These are phyloP conservation scores for Fimicolochytrium jonesii DNA, from an alignment of 192 early-diverging fungal species.

Conservation along the genomic window DNA sequence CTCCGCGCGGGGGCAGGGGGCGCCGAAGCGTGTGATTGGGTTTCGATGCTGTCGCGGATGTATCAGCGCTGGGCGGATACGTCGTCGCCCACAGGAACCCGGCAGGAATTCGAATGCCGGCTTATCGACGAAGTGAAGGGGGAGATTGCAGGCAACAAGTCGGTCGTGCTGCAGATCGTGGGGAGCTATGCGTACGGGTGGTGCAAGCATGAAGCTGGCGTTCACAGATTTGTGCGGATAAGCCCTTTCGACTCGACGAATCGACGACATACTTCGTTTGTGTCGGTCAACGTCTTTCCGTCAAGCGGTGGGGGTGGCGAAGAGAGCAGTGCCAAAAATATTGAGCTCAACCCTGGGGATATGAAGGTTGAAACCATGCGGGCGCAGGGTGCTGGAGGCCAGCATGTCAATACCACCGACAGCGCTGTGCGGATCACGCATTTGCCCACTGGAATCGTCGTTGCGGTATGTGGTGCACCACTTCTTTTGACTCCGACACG, in stretches of 20 bases:
- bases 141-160: constrained; percentile 46
- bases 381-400: constrained; percentile 52
- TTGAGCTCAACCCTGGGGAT: constrained; percentile 42
- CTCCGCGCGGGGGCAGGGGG: constrained; percentile 49
- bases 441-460: constrained; percentile 82
- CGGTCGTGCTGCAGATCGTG: constrained; percentile 34
- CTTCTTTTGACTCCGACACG: too few relatives aligned
- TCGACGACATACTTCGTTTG: constrained; percentile 60
- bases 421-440: constrained; percentile 92
- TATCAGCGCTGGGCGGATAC: constrained; percentile 36
- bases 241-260: constrained; percentile 45
- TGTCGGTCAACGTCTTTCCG: constrained; percentile 30
- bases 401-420: constrained; percentile 94
- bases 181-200: constrained; percentile 51
- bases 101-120: constrained; percentile 19
- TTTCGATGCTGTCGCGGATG: constrained; percentile 33
- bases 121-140: constrained; percentile 40
- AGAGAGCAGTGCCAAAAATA: constrained; percentile 9
- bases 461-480: too few relatives aligned
- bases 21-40: constrained; percentile 48
- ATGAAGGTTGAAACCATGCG: constrained; percentile 54
- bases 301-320: constrained; percentile 15
- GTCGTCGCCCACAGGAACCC: too few relatives aligned
- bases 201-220: constrained; percentile 49
- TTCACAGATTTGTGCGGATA: constrained; percentile 51